Conservation (phyloP, 495 filamentous ascomycete genomes). For the Lasiosphaeria ovina region DNA sequence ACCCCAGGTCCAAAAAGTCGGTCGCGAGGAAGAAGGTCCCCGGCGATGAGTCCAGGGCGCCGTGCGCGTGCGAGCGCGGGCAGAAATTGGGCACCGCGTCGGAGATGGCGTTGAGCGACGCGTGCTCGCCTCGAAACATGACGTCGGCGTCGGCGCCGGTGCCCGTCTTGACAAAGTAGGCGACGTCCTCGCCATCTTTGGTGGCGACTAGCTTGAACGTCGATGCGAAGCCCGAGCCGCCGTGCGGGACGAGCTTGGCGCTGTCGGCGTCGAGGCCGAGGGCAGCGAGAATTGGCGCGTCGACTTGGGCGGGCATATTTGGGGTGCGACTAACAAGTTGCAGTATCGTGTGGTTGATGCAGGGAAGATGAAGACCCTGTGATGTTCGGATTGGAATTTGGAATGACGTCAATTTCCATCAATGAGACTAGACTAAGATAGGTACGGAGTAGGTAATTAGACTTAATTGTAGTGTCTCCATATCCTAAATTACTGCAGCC, state of each 20-base stretch:
- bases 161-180: conserved; percentile 82
- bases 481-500: too few relatives aligned
- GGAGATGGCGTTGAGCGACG: conserved; percentile 79
- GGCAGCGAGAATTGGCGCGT: conserved; percentile 59
- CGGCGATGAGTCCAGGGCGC: conserved; percentile 51
- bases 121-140: conserved; percentile 86
- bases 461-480: too few relatives aligned
- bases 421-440: too few relatives aligned
- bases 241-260: conserved; percentile 60
- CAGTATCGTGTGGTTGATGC: too few relatives aligned
- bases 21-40: conserved; percentile 69
- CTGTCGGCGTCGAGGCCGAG: conserved; percentile 60
- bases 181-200: conserved; percentile 51
- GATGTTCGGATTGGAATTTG: too few relatives aligned
- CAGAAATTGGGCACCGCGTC: conserved; percentile 65
- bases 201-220: conserved; percentile 64
- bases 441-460: too few relatives aligned
- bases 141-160: conserved; percentile 58
- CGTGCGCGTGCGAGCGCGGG: conserved; percentile 68
- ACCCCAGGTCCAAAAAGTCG: conserved; percentile 70
- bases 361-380: too few relatives aligned
- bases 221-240: conserved; percentile 72
- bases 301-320: conserved; percentile 29
- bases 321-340: too few relatives aligned
- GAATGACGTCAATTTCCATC: too few relatives aligned